Evolutionary conservation across 306 rosid genomes (phyloP), one percentile per base, ranked within the genome.

Genomic region (Rubus idaeus): DNA sequence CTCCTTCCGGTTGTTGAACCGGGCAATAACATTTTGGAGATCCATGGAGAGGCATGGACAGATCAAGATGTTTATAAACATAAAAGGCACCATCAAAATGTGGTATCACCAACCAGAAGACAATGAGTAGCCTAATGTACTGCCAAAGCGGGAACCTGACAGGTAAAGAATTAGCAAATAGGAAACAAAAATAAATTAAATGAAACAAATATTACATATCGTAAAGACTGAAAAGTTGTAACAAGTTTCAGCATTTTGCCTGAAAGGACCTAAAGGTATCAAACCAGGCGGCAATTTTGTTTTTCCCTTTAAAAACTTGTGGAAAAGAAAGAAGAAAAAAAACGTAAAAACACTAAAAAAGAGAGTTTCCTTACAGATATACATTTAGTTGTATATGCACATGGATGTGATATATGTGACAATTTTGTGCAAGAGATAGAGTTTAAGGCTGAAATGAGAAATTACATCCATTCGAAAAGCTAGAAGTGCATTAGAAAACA

Each of bases 61-160:
- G 70, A 86, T 13, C n/a, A 64, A 86, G 45, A 23, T 51, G 75
- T 53, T 56, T 75, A 58, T 90, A 90, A 70, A 80, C 87, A 84
- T 72, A 55, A 18, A 75, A 76, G 51, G 92, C 81, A 70, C 90
- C 88, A 61, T 86, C 76, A 49, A 88, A 90, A 77, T 83, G 83
- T 1, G 95, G 92, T 10, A 79, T 46, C 55, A 80, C 81, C 60
- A 90, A 80, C 63, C 41, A 86, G 64, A 68, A 55, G 62, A 88
- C 75, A 50, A 88, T 83, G 78, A 79, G 35, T 46, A 90, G 81
- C 88, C 86, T 90, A 23, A 84, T 47, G 83, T 84, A 78, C 63
- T 42, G 82, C 92, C 95, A 90, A 47, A 83, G 41, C 49, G 51
- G 73, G 45, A 84, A 75, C 90, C 95, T 88, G 82, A 65, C 23